Base-by-base conservation (phyloP, 108 stramenopile species). In the Stephanodiscus minutulus region DNA sequence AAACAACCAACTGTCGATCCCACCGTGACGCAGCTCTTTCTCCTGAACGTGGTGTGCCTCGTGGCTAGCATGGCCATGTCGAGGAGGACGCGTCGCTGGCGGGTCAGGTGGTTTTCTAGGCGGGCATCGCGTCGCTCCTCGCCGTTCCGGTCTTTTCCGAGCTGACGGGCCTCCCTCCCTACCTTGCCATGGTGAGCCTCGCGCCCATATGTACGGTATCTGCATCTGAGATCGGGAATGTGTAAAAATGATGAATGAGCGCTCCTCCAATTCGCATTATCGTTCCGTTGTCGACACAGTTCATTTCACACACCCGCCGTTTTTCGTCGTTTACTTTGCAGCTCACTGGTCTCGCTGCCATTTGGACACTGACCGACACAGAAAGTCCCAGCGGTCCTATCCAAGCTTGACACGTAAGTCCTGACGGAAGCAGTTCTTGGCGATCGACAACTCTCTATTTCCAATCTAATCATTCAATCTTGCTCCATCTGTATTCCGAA, bases 351-450 rank as follows among this genome's bases (percentile, higher is more conserved):
- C 85, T 97, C 47, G 96, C 93, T 25, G 92, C 88, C 15, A 93
- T 97, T 68, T 97, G 96, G 96, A 91, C 92, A 6, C 62, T 97
- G 68, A 97, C 96, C 9, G 96, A 97, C 62, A 83, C 61, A 94
- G 46, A 90, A 87, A 68, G 94, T 95, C 12, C 94, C 93, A 15
- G 88, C 83, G 6, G 95, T 91, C 39, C 68, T 93, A 59, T 81
- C 85, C 21, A 90, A 88, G 70, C 80, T 95, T 15, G 96, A 97
- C 78, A 94, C 91, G 20, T 28, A 28, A 5, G 39, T 39, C 8
- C 39, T 39, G 39, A 39, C 8, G 9, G 1, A 4, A 39, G 3
- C 1, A 39, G 1, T 39, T 39, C 39, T 39, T 39, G 7, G 39
- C 11, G 31, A 39, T 39, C 7, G 39, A 8, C 39, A 9, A 4